phyloP scores from a whole-genome alignment of 805 yeast species.

The Blastobotrys parvus region DNA sequence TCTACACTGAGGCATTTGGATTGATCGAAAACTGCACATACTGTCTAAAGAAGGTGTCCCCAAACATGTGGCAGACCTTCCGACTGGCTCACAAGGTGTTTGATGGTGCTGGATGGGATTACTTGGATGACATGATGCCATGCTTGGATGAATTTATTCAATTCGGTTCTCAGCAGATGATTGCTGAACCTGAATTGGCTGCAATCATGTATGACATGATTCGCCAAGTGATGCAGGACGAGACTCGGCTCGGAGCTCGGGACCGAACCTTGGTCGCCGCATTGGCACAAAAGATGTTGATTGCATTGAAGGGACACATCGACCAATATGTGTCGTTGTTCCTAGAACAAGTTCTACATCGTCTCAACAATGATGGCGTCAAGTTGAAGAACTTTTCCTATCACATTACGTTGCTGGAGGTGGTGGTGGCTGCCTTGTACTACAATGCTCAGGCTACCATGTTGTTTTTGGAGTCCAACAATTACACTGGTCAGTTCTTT shows the following conservation, averaged over 20 bases:
- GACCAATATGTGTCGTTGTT: conserved; percentile 39
- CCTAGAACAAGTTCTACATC: conserved; percentile 36
- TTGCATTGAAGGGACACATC: conserved; percentile 46
- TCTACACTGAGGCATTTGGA: conserved; percentile 69
- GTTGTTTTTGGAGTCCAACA: conserved; percentile 37
- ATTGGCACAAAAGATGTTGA: conserved; percentile 53
- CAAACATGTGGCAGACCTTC: conserved; percentile 68
- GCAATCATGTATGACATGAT: conserved; percentile 46
- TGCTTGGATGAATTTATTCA: conserved; percentile 67
- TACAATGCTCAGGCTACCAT: conserved; percentile 52
- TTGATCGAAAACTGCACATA: conserved; percentile 63
- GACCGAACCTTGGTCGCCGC: conserved; percentile 56
- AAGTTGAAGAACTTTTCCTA: conserved; percentile 31
- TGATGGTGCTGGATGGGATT: conserved; percentile 42
- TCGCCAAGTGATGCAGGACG: conserved; percentile 24
- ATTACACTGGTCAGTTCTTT: conserved; percentile 45
- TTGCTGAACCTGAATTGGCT: conserved; percentile 38
- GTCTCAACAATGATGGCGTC: conserved; percentile 30
- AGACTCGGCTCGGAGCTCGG: conserved; percentile 44
- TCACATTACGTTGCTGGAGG: conserved; percentile 47
- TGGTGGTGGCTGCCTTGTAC: conserved; percentile 54
- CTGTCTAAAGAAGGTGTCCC: conserved; percentile 50
- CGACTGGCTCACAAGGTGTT: conserved; percentile 37
- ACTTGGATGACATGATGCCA: conserved; percentile 68
- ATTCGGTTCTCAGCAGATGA: conserved; percentile 45